phyloP scores from a whole-genome alignment of 2,329 filamentous ascomycete genomes.

The Aureobasidium leucospermi region DNA sequence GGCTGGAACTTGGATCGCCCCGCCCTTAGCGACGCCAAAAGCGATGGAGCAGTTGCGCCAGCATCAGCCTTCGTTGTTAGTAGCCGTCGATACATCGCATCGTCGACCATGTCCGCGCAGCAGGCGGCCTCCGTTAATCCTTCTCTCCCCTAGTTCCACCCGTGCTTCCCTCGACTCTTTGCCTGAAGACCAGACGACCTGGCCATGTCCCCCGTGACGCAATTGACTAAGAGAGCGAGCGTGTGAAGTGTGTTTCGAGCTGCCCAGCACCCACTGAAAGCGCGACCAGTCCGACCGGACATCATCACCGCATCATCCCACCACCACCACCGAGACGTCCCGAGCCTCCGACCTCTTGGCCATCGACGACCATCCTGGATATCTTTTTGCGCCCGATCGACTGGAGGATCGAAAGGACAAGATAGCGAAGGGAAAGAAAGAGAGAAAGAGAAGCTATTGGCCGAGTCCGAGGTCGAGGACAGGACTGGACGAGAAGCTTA shows the following conservation, averaged over 20 bases:
- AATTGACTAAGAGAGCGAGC: not conserved
- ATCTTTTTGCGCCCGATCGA: not conserved
- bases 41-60: slow-evolving; percentile 11
- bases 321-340: not conserved
- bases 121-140: not conserved
- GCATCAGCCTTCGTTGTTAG: slow-evolving; percentile 8
- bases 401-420: not conserved
- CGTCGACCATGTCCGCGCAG: not conserved
- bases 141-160: slow-evolving; percentile 2
- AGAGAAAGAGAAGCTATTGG: not conserved
- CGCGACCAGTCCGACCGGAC: not conserved
- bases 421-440: not conserved
- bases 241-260: not conserved
- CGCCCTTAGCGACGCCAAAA: slow-evolving; percentile 6
- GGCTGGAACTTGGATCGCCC: slow-evolving; percentile 6
- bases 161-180: not conserved
- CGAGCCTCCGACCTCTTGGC: not conserved
- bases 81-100: slow-evolving; percentile 11
- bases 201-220: slow-evolving; percentile 13
- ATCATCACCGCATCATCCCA: not conserved
- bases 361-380: not conserved
- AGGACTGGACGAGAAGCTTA: not conserved
- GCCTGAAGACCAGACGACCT: not conserved
- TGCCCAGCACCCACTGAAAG: not conserved
- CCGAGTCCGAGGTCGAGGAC: not conserved